Percentiles rank a stretch among this genome's conserved stretches.
Evolutionary conservation across 1,284 basidiomycete genomes (phyloP).

Genomic region (Limonomyces culmigenus): DNA sequence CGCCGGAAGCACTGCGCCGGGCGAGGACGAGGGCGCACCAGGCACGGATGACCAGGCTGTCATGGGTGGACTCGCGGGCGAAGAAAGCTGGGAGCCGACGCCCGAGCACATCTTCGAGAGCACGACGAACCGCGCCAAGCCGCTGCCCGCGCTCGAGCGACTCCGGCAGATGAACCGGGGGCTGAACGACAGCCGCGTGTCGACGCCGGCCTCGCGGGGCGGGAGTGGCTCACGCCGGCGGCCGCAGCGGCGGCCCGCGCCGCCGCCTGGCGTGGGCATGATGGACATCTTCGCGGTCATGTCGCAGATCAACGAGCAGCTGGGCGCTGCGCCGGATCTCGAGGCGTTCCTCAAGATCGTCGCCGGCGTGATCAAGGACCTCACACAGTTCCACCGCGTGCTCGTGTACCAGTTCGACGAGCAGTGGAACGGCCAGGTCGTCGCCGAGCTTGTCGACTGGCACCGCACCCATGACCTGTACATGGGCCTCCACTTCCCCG

Average conservation of each 20-base stretch:
- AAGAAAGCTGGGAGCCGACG: constrained; percentile 29
- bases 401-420: constrained; percentile 80
- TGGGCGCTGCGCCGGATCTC: constrained; percentile 54
- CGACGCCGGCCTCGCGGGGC: not conserved
- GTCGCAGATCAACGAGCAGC: constrained; percentile 75
- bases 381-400: constrained; percentile 77
- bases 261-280: constrained; percentile 31
- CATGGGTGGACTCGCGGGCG: constrained; percentile 16
- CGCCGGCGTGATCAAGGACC: constrained; percentile 69
- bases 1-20: too few relatives aligned
- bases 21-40: not conserved
- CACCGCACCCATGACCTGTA: constrained; percentile 66
- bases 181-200: not conserved
- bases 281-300: constrained; percentile 75
- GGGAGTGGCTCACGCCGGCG: constrained; percentile 3
- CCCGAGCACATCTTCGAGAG: constrained; percentile 56
- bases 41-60: not conserved
- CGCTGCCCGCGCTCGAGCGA: constrained; percentile 59
- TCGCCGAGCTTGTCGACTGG: constrained; percentile 78
- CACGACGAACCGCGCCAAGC: constrained; percentile 59
- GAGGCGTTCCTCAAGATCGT: constrained; percentile 63
- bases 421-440: constrained; percentile 59
- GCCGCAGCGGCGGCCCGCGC: constrained; percentile 6
- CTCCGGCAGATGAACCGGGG: constrained; percentile 27
- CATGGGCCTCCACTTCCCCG: constrained; percentile 57